Evolutionary conservation across 768 basidiomycete species (phyloP), one percentile per base, ranked within the genome.

Genomic region (Ramaria sp.): DNA sequence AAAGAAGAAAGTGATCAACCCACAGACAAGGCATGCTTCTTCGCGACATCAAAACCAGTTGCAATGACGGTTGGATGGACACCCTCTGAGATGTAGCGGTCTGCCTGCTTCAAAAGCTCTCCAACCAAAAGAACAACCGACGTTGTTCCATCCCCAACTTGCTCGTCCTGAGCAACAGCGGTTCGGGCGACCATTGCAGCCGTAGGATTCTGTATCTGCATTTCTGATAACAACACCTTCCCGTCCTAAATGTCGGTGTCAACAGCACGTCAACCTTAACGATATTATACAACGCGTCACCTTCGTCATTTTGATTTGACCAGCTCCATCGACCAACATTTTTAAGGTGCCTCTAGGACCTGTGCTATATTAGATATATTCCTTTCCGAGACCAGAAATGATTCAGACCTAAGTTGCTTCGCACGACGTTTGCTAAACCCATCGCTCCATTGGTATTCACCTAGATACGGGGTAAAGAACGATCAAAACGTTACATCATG

Each of bases 291-390:
- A 28, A 25, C 39, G 20, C 27, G 13, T 25, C 41, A 70, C 71
- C 76, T 98, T 99, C 60, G 96, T 98, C 89, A 99, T 94, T 78
- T 98, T 99, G 69, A 99, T 94, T 72, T 93, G 89, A 9, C 96
- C 96, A 13, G 94, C 77, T 55, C 96, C 96, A 69, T 98, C 96
- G 41, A 99, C 96, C 50, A 99, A 83, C 95, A 99, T 98, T 76
- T 99, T 99, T 61, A 97, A 78, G 0, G 96, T 98, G 56, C 96
- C 96, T 70, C 95, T 76, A 18, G 96, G 96, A 44, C 95, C 94
- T 95, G 59, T 49, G 50, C 48, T 49, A 56, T 59, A 30, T 55
- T 48, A 48, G 48, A 45, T 13, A 52, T 15, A 25, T n/a, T n/a
- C n/a, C n/a, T n/a, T n/a, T 48, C 24, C 9, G 22, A 16, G 9